phyloP scores from a whole-genome alignment of 2,329 filamentous ascomycete species.

The Clonostachys byssicola region DNA sequence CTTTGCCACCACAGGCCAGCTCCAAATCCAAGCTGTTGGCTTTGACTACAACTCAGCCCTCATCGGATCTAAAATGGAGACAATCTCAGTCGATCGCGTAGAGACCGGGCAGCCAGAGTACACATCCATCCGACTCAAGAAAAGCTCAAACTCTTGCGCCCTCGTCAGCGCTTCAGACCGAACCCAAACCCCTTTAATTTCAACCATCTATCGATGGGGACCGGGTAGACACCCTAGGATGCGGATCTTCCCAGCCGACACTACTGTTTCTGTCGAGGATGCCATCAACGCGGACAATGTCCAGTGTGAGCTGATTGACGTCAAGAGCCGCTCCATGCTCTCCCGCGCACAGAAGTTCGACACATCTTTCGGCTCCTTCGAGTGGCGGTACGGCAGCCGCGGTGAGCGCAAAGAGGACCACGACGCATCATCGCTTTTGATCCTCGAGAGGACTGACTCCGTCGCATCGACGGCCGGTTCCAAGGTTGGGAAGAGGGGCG shows the following conservation, averaged over 20 bases:
- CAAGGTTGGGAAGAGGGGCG: conserved; percentile 4
- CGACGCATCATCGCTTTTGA: conserved; percentile 8
- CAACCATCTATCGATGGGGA: conserved; percentile 14
- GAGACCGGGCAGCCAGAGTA: conserved; percentile 6
- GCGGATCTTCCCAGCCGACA: conserved; percentile 4
- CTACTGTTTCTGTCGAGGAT: conserved; percentile 7
- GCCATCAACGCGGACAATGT: conserved; percentile 7
- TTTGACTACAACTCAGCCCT: conserved; percentile 2
- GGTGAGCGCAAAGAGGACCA: conserved; percentile 14
- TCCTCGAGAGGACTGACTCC: conserved; percentile 8
- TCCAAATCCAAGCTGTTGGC: conserved; percentile 4
- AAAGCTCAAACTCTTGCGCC: conserved; percentile 12
- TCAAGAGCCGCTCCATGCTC: conserved; percentile 6
- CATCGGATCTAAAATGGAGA: conserved; percentile 43
- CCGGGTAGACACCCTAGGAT: conserved; percentile 11
- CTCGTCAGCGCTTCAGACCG: conserved; percentile 7
- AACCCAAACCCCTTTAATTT: conserved; percentile 7
- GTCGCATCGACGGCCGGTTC: not conserved
- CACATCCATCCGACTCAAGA: conserved; percentile 9
- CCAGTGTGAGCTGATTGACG: conserved; percentile 7
- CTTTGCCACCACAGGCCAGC: conserved; percentile 1
- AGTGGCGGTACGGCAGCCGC: conserved; percentile 11
- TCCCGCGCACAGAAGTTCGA: conserved; percentile 11
- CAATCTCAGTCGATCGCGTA: conserved; percentile 26
- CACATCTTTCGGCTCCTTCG: conserved; percentile 9